Evolutionary conservation across 495 filamentous ascomycete genomes (phyloP).

Genomic region (Parathielavia appendiculata): DNA sequence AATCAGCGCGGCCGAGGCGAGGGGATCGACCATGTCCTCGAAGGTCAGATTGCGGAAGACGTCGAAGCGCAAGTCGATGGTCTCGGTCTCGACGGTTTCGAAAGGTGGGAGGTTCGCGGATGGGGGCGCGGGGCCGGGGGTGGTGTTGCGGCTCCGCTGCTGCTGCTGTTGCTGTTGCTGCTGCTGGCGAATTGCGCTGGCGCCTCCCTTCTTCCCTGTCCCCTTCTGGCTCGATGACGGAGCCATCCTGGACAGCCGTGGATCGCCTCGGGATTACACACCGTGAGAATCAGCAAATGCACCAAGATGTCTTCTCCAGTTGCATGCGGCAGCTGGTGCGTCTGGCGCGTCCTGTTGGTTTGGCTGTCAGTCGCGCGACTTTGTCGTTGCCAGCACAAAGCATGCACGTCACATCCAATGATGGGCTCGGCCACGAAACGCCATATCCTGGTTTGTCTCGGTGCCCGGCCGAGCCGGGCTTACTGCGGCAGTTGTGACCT

Average conservation of each 20-base stretch:
- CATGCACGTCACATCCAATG: slow-evolving; percentile 26
- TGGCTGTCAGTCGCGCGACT: not conserved
- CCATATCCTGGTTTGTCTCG: slow-evolving; percentile 14
- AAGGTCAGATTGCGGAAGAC: slow-evolving; percentile 54
- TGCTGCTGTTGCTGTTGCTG: slow-evolving; percentile 46
- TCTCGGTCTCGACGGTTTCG: slow-evolving; percentile 58
- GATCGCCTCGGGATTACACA: not conserved
- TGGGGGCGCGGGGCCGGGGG: slow-evolving; percentile 58
- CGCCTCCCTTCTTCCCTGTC: slow-evolving; percentile 64
- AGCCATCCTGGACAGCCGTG: slow-evolving; percentile 37
- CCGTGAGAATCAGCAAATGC: not conserved
- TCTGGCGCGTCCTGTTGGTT: slow-evolving; percentile 11
- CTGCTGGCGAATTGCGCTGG: slow-evolving; percentile 55
- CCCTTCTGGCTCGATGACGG: slow-evolving; percentile 59
- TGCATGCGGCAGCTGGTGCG: not conserved
- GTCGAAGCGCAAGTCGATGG: slow-evolving; percentile 54
- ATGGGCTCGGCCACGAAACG: slow-evolving; percentile 6
- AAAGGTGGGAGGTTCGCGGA: slow-evolving; percentile 47
- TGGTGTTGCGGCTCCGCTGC: slow-evolving; percentile 81
- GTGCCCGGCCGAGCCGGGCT: no score
- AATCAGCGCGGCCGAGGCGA: slow-evolving; percentile 56
- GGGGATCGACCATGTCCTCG: slow-evolving; percentile 65
- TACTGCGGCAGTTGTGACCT: not conserved
- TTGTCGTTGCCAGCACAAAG: slow-evolving; percentile 15
- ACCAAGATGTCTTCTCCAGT: not conserved